Percentiles rank a stretch among this genome's conserved stretches.
Evolutionary conservation across 2,329 filamentous ascomycete genomes (phyloP).

Genomic region (Aspergillus oerlinghausenensis): DNA sequence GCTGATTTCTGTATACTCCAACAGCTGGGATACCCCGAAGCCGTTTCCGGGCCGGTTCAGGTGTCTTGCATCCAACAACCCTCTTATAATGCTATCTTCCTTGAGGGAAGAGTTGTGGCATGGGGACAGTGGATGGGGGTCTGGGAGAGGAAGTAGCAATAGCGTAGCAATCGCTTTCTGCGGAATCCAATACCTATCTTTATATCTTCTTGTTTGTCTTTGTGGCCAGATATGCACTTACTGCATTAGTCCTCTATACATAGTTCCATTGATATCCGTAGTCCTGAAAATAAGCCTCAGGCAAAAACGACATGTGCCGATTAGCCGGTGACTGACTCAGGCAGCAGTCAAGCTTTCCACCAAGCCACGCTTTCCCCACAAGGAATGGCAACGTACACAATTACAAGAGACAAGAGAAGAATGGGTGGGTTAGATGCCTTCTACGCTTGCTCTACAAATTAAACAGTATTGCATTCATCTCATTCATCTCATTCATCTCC

Average conservation of each 20-base stretch:
- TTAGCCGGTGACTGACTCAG: not conserved
- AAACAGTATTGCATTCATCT: no score
- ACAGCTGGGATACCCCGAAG: not conserved
- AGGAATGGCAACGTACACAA: not conserved
- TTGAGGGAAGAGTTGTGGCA: conserved; percentile 43
- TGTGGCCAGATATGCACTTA: no score
- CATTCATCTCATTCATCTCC: no score
- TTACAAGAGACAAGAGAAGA: not conserved
- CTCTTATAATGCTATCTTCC: not conserved
- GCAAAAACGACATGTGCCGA: no score
- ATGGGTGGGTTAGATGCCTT: no score
- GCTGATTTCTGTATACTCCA: not conserved
- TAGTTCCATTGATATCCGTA: no score
- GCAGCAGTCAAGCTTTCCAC: not conserved
- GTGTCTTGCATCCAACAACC: not conserved
- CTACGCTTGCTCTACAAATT: not conserved
- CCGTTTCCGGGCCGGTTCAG: not conserved
- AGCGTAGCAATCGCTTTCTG: no score
- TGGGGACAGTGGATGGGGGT: conserved; percentile 49
- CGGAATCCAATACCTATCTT: no score
- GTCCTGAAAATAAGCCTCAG: no score
- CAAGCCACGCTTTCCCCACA: not conserved
- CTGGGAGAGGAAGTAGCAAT: conserved; percentile 37
- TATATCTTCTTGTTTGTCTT: no score
- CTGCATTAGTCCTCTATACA: no score